Evolutionary conservation across 2,329 filamentous ascomycete genomes (phyloP), one percentile per base, ranked within the genome.

Genomic region (Chaetomiaceae sp.): DNA sequence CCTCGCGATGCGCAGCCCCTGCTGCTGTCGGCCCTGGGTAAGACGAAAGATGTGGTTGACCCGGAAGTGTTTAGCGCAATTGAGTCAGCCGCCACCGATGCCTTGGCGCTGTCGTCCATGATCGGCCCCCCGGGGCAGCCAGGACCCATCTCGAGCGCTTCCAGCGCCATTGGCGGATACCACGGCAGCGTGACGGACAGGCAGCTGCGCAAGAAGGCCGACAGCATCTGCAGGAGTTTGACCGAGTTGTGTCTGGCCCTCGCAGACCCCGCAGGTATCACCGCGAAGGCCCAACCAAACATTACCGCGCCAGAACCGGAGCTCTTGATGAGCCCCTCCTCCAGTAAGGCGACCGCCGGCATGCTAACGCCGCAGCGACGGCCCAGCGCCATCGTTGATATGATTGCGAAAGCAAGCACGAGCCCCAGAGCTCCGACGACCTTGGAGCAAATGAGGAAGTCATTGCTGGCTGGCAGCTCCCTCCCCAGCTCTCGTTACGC

Each of bases 171-270:
- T 48, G 79, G 83, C 1, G 45, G 45, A 24, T 66, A 69, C 27
- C 66, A 67, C 41, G 52, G 59, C 38, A 57, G 60, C 19, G 67
- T 82, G 10, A 83, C 86, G 1, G 91, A 98, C 62, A 81, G 93
- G 41, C 88, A 95, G 62, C 74, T 95, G 14, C 81, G 89, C 39
- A 81, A 91, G 52, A 96, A 95, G 65, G 88, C 88, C 22, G 91
- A 98, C 62, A 89, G 86, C 60, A 81, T 98, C 62, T 97, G 93
- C 63, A 84, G 91, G 44, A 93, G 86, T 60, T 69, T 98, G 54
- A 97, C 91, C 0, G 93, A 98, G 65, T 74, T 98, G 6, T 95
- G 88, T 61, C 78, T 98, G 46, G 86, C 89, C 1, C 70, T 98
- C 44, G 82, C 83, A 24, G 85, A 87, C 52, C 78, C 80, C 33